Evolutionary conservation across 2,329 filamentous ascomycete species (phyloP).

Genomic region (Trichoderma simmonsii): DNA sequence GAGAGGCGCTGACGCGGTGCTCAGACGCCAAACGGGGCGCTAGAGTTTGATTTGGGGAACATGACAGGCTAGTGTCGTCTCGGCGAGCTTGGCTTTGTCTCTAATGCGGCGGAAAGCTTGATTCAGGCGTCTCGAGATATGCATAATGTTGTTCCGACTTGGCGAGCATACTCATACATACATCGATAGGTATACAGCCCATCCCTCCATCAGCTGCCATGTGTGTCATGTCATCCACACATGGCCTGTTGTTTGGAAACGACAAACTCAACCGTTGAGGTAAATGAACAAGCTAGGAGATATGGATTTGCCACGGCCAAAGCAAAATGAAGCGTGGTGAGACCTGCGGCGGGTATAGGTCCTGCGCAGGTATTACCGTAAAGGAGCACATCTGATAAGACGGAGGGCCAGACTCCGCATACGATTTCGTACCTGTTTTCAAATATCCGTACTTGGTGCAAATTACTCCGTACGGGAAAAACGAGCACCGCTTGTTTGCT

Average conservation of each 20-base stretch:
- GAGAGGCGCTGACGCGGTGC: constrained; percentile 9
- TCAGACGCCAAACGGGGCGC: constrained; percentile 3
- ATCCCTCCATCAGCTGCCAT: background rate
- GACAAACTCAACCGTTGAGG: background rate
- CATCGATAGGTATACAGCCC: background rate
- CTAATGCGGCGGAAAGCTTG: constrained; percentile 17
- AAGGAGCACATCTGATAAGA: background rate
- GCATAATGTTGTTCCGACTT: constrained; percentile 15
- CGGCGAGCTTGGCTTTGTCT: constrained; percentile 16
- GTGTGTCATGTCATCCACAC: background rate
- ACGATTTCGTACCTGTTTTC: background rate
- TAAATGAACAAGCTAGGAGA: background rate
- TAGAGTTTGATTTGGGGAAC: constrained; percentile 7
- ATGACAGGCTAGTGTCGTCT: constrained; percentile 1
- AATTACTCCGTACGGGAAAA: background rate
- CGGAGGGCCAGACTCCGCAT: background rate
- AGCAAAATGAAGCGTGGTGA: background rate
- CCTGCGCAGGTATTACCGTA: background rate
- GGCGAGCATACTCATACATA: background rate
- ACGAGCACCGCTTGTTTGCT: background rate
- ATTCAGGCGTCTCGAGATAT: constrained; percentile 11
- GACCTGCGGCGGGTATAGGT: background rate
- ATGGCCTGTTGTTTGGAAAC: background rate
- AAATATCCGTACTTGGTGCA: background rate
- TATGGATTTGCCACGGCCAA: background rate